Evolutionary conservation across 495 filamentous ascomycete species (phyloP), one percentile per base, ranked within the genome.

Genomic region (Aspergillus nidulans): DNA sequence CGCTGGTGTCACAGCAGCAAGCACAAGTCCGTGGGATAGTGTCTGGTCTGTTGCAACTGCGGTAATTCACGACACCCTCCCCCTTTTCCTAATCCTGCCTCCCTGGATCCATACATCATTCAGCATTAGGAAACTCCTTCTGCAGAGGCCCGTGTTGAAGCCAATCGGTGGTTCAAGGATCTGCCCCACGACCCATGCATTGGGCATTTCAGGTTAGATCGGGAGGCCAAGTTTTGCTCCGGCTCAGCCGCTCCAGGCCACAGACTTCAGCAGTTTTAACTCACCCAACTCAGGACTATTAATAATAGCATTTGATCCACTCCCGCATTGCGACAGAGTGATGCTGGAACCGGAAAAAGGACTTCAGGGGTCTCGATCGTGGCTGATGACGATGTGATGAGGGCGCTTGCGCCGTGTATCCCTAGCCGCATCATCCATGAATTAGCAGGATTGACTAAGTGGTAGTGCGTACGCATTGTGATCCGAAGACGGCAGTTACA

Each of bases 71-170:
- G 5, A 21, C 26, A 9, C 20, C 12, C 9, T 20, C 32, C 28
- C 52, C 32, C 47, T 43, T 52, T 47, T 52, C 30, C 34, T 42
- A 16, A 23, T 41, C 19, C 8, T 6, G 41, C n/a, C 49, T 16
- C n/a, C 23, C 28, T 34, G 30, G 15, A 34, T 6, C 30, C 30
- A 34, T 34, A 12, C 30, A 34, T 6, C 30, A 12, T 34, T 18
- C 19, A 21, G 18, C 18, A 52, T 9, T 25, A 24, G 36, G 23
- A 24, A 26, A 46, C 32, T 39, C 36, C 39, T 39, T 39, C 57
- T 56, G 57, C 57, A 63, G 61, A 58, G 48, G 61, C 58, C 61
- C 61, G 61, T 63, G 61, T 58, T 55, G 60, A 52, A 49, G 56
- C 44, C 42, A 49, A 60, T 60, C 57, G 46, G 30, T 43, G 26